These are phyloP conservation scores for Vaccinium vitisidaea DNA, from an alignment of 148 eudicot genomes.

Conservation along the genomic window DNA sequence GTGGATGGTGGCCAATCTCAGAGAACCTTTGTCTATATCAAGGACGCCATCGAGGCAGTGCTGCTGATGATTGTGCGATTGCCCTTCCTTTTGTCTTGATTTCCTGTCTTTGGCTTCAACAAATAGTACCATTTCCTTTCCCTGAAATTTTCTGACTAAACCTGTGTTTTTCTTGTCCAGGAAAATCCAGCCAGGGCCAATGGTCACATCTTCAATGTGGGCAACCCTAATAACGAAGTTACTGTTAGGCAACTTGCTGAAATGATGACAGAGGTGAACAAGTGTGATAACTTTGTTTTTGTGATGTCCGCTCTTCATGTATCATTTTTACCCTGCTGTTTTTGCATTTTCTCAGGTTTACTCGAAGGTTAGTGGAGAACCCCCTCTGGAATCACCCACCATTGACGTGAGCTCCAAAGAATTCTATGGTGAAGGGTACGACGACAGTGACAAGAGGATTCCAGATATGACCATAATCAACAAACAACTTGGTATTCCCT, in stretches of 20 bases:
- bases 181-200: constrained; percentile 96
- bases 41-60: constrained; percentile 98
- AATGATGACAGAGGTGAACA: constrained; percentile 90
- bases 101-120: not conserved
- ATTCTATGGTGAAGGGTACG: constrained; percentile 93
- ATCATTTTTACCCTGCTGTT: not conserved
- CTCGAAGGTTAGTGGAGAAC: constrained; percentile 82
- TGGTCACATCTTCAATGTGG: constrained; percentile 97
- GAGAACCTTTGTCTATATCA: constrained; percentile 90
- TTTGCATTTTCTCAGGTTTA: constrained; percentile 47
- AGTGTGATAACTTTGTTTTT: not conserved
- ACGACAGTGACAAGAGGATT: constrained; percentile 97
- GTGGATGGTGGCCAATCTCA: constrained; percentile 98
- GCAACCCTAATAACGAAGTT: constrained; percentile 98
- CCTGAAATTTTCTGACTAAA: not conserved
- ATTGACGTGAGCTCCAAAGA: constrained; percentile 89
- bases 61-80: constrained; percentile 84
- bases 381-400: constrained; percentile 70
- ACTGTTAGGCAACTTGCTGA: constrained; percentile 98
- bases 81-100: not conserved
- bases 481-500: constrained; percentile 72
- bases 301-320: not conserved
- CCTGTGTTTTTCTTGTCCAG: constrained; percentile 25
- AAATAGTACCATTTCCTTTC: not conserved
- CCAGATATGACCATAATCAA: constrained; percentile 99